Percentiles rank a stretch among this genome's conserved stretches.
These are phyloP conservation scores for Yueomyces sp. DNA, from an alignment of 805 yeast genomes.

Conservation along the genomic window DNA sequence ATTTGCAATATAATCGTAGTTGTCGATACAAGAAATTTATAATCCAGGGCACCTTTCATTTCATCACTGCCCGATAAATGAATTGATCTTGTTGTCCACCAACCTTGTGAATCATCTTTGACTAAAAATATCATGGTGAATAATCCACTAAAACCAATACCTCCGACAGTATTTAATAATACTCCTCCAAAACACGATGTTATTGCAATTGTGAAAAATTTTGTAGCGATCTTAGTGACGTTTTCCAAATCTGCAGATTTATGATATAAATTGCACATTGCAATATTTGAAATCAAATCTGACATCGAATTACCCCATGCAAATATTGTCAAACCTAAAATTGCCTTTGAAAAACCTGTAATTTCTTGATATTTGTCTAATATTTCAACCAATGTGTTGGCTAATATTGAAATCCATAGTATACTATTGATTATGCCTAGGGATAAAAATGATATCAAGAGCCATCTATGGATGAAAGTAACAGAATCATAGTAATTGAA, in stretches of 20 bases:
- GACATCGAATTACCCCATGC: conserved; percentile 93
- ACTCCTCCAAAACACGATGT: conserved; percentile 95
- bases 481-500: neutral
- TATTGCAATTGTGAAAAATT: conserved; percentile 79
- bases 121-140: conserved; percentile 23
- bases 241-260: conserved; percentile 14
- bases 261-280: conserved; percentile 50
- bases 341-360: conserved; percentile 52
- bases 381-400: conserved; percentile 23
- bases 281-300: conserved; percentile 74
- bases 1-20: conserved; percentile 12
- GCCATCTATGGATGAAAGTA: conserved; percentile 4
- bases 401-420: conserved; percentile 22
- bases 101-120: conserved; percentile 3
- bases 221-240: conserved; percentile 26
- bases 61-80: conserved; percentile 3
- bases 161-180: conserved; percentile 59
- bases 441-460: conserved; percentile 7
- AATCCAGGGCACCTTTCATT: neutral
- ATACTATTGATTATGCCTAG: conserved; percentile 22
- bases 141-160: conserved; percentile 70
- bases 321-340: conserved; percentile 81
- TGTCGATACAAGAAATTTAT: conserved; percentile 18
- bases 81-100: conserved; percentile 17
- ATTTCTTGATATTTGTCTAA: conserved; percentile 21